Evolutionary conservation across 495 filamentous ascomycete genomes (phyloP), one percentile per base, ranked within the genome.

Genomic region (Aspergillus panamensis): DNA sequence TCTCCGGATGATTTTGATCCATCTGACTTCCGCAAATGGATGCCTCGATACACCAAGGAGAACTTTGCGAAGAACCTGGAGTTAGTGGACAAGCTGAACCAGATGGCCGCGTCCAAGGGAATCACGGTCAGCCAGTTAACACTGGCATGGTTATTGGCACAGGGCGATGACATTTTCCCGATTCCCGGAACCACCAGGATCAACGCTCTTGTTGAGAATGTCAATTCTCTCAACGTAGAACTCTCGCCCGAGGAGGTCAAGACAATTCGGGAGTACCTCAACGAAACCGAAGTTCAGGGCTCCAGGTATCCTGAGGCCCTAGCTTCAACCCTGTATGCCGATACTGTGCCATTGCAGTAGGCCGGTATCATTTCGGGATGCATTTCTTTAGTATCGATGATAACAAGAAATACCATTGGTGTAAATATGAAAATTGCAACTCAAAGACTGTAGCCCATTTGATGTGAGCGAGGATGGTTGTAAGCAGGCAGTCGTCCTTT

Each of bases 181-280:
- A 83, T 83, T 63, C 82, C 83, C 0, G 76, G 84, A 4, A 86
- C 84, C 6, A 86, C 76, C 67, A 78, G 70, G 57, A 69, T 79
- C 45, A 77, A 75, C 54, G 79, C 82, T 35, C 60, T 86, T n/a
- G 80, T 83, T 58, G 77, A 86, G 67, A 87, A 86, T 62, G 47
- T 75, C 8, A 78, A 61, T 3, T 75, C 81, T 4, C 20, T 80
- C 8, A 37, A 78, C 6, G 62, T 85, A 4, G 35, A 51, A 1
- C 51, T 87, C 25, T 76, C 66, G 0, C 62, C 61, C 0, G 72
- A 75, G 31, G 82, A 86, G 49, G 69, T 74, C 35, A 57, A 60
- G 19, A 70, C 77, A 54, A 73, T 84, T 35, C 63, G 81, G 30
- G 47, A 45, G 17, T 6, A 13, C n/a, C 40, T 44, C n/a, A 7